Base-by-base conservation (phyloP, 1,284 basidiomycete species). In the Termitomyces sp. region DNA sequence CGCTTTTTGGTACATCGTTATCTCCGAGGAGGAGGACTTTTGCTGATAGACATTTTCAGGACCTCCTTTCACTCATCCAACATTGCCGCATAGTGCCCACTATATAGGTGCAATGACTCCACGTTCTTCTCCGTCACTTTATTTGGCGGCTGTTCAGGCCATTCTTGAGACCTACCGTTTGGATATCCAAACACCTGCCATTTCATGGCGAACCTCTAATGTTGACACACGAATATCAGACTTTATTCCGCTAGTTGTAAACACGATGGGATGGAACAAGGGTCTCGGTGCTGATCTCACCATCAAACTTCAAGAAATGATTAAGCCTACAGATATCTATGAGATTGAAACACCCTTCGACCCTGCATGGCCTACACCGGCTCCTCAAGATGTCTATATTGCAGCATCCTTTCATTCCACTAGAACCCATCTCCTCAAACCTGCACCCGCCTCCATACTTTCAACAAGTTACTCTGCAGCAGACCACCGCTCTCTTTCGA, bases 251-350 rank as follows among this genome's bases (percentile, higher is more conserved):
- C 81, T 99, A 5, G 80, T 98, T 8, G 82, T 98, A 53, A 99
- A 99, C 68, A 98, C 92, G 0, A 95, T 96, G 82, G 96, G 96
- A 1, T 99, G 96, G 96, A 82, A 84, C 13, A 98, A 96, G 68
- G 96, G 96, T 1, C 82, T 98, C 1, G 96, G 96, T 1, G 87
- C 86, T 17, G 92, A 97, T 62, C 72, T 99, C 2, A 80, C 86
- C 9, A 68, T 69, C 2, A 81, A 81, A 58, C 84, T 98, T 45
- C 86, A 94, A 65, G 78, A 77, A 1, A 70, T 86, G 15, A 70
- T 86, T 1, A 74, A 81, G 46, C 85, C 93, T 0, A 84, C 83
- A 0, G 76, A 83, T 60, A 72, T 91, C 24, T 89, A 88, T 65
- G 80, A 84, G 10, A 78, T 83, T 55, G 68, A 71, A 50, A 55